Base-by-base conservation (phyloP, 441 rosid genomes). In the Bocquillonia castaneifolia region DNA sequence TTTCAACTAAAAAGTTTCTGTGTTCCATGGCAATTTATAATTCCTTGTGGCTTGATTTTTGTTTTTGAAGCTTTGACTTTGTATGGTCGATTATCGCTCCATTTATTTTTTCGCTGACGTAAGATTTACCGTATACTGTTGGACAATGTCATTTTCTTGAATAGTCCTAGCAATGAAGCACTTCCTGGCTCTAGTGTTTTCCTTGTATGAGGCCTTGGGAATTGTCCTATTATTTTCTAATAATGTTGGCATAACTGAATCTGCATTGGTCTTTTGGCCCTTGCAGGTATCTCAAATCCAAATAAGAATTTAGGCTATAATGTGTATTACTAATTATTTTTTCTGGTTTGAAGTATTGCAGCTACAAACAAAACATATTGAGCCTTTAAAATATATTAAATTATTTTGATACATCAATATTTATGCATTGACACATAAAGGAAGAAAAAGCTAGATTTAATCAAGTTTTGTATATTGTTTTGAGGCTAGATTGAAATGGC, bases 271-370 rank as follows among this genome's bases (percentile, higher is more conserved):
- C 13, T 18, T 13, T 10, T 13, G 62, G 20, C n/a, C 29, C 1
- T n/a, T n/a, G 31, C 15, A 3, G 13, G 40, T 29, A 8, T 55
- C 13, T 10, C 15, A 42, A 42, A 40, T 67, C 47, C 10, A 55
- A 55, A 40, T 18, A 55, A 64, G 44, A 50, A 26, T 2, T 13
- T 56, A 7, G 63, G 3, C 25, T 53, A 17, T 42, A n/a, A 40
- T 42, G 20, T 47, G 25, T 26, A 28, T 62, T 10, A 28, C 18
- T 15, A 59, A n/a, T 50, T 59, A 50, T 40, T 68, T 62, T 73
- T 58, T 57, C 20, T 14, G 58, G 47, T 63, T 50, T 39, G 51
- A 53, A 69, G 58, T 55, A 57, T 47, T 59, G 59, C 25, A 48
- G n/a, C 3, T 52, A 51, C 29, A 52, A 32, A 23, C 32, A 26